Conservation (phyloP, 176 grass and related monocot genomes). For the Saccharum officinarum region DNA sequence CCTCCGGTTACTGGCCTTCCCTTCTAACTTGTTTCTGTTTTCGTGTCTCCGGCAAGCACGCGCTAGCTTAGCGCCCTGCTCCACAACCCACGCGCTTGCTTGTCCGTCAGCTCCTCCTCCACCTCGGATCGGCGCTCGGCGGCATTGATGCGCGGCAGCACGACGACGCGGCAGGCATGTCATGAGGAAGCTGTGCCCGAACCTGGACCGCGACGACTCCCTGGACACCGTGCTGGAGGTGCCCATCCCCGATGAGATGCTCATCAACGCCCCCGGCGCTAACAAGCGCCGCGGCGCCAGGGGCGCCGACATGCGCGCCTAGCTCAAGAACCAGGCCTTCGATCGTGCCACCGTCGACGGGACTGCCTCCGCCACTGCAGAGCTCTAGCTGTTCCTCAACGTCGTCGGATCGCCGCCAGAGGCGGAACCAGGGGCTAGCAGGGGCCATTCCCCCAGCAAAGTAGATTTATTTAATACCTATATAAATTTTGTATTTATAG, state of each 20-base stretch:
- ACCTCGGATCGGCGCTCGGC: too few species aligned
- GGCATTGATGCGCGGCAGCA: too few species aligned
- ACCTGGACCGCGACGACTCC: constrained; percentile 74
- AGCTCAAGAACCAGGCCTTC: constrained; percentile 89
- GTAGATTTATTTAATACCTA: too few species aligned
- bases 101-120: too few species aligned
- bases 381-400: constrained; percentile 90
- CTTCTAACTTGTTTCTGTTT: constrained; percentile 8
- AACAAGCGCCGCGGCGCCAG: constrained; percentile 50
- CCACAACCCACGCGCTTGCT: too few species aligned
- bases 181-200: constrained; percentile 96
- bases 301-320: constrained; percentile 66
- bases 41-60: neutral
- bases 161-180: neutral
- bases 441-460: too few species aligned
- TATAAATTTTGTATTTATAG: too few species aligned
- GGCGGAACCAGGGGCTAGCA: too few species aligned
- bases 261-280: constrained; percentile 39
- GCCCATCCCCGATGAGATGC: constrained; percentile 94
- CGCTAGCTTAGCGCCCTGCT: neutral
- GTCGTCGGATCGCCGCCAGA: too few species aligned
- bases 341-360: constrained; percentile 60
- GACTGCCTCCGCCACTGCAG: constrained; percentile 40
- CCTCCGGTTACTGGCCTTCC: neutral
- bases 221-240: constrained; percentile 97